These are phyloP conservation scores for Annulohypoxylon maeteangense DNA, from an alignment of 495 filamentous ascomycete species.

Conservation along the genomic window DNA sequence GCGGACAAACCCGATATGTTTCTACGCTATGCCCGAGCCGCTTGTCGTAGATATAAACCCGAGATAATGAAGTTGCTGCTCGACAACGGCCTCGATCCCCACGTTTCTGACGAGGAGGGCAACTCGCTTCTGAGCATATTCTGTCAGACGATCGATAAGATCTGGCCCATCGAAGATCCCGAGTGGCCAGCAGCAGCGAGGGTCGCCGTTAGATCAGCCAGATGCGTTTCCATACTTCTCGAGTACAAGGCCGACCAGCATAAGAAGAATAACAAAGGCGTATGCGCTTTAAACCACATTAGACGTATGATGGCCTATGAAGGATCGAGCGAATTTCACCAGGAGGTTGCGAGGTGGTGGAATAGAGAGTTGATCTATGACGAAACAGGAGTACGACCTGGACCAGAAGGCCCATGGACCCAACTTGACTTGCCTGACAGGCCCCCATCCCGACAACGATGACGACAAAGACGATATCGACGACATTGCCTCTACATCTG, in stretches of 20 bases:
- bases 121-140: slow-evolving; percentile 35
- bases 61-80: slow-evolving; percentile 19
- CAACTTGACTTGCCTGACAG: too few species aligned
- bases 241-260: neutral
- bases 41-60: slow-evolving; percentile 29
- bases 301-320: slow-evolving; percentile 29
- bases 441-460: too few species aligned
- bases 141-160: slow-evolving; percentile 17
- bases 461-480: too few species aligned
- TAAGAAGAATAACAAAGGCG: slow-evolving; percentile 12
- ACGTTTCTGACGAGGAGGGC: slow-evolving; percentile 14
- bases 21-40: slow-evolving; percentile 25
- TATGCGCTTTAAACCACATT: slow-evolving; percentile 21
- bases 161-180: slow-evolving; percentile 4
- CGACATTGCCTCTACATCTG: too few species aligned
- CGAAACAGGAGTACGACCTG: neutral
- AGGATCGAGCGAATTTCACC: slow-evolving; percentile 22
- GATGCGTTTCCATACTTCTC: slow-evolving; percentile 10
- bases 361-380: neutral
- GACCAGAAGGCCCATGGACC: neutral
- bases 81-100: neutral
- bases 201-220: slow-evolving; percentile 6
- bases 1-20: neutral
- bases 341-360: slow-evolving; percentile 13
- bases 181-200: slow-evolving; percentile 7